phyloP scores from a whole-genome alignment of 192 early-diverging fungal genomes.

The Backusella australiensis region DNA sequence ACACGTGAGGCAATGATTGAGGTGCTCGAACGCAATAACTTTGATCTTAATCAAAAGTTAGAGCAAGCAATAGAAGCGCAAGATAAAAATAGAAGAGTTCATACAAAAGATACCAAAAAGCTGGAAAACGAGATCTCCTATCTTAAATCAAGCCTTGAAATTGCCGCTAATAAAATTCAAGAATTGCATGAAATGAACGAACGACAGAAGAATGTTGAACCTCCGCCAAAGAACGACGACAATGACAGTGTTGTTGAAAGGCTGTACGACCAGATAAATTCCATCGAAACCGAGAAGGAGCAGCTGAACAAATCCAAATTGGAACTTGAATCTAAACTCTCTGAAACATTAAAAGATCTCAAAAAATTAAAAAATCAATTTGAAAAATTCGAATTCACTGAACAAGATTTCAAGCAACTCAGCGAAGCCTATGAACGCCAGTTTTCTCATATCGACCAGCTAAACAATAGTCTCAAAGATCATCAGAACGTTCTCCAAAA shows the following conservation, averaged over 20 bases:
- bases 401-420: conserved; percentile 32
- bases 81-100: not conserved
- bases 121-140: conserved; percentile 21
- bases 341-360: conserved; percentile 28
- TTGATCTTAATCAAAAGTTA: conserved; percentile 16
- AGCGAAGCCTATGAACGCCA: conserved; percentile 35
- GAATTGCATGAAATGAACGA: conserved; percentile 33
- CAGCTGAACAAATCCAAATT: conserved; percentile 26
- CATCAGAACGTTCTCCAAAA: conserved; percentile 35
- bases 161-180: conserved; percentile 25
- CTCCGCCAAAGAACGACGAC: not conserved
- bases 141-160: conserved; percentile 27
- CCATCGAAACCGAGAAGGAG: conserved; percentile 31
- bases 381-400: conserved; percentile 26
- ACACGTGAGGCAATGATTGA: conserved; percentile 32
- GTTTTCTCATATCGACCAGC: conserved; percentile 30
- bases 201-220: not conserved
- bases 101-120: conserved; percentile 14
- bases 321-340: conserved; percentile 35
- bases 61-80: conserved; percentile 16
- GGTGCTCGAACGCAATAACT: conserved; percentile 27
- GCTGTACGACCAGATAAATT: conserved; percentile 29
- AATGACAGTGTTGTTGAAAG: conserved; percentile 22
- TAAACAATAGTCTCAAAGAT: conserved; percentile 38
- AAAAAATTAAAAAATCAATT: conserved; percentile 33